Evolutionary conservation across 495 filamentous ascomycete species (phyloP).

Genomic region (Pseudomonodictys pantanalensis): DNA sequence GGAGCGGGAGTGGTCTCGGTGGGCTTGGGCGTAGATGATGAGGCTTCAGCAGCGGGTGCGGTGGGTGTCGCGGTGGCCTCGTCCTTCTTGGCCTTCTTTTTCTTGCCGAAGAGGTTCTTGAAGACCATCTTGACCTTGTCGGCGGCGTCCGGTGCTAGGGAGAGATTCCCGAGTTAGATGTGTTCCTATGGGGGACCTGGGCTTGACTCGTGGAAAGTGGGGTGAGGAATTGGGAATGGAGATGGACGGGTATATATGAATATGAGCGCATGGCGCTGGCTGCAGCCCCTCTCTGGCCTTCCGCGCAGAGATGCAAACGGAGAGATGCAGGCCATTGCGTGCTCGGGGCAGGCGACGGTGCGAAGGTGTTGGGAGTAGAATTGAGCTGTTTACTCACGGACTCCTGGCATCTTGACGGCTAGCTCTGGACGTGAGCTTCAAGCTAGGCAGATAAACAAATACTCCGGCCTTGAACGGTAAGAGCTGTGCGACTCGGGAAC

Average conservation of each 20-base stretch:
- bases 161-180: background rate
- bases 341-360: background rate
- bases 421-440: too few species aligned
- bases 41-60: slow-evolving; percentile 14
- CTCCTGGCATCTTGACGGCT: slow-evolving; percentile 33
- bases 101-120: slow-evolving; percentile 33
- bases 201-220: background rate
- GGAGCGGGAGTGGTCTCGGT: slow-evolving; percentile 27
- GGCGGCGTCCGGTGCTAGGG: slow-evolving; percentile 32
- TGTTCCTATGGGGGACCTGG: background rate
- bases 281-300: too few species aligned
- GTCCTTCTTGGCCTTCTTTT: slow-evolving; percentile 29
- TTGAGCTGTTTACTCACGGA: slow-evolving; percentile 30
- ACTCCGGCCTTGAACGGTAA: background rate
- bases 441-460: background rate
- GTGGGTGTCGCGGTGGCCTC: slow-evolving; percentile 27
- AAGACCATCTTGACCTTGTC: slow-evolving; percentile 30
- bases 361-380: background rate
- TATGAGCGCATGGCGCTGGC: too few species aligned
- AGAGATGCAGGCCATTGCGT: background rate
- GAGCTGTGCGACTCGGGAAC: background rate
- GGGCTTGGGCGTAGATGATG: slow-evolving; percentile 21
- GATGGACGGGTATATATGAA: background rate
- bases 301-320: background rate
- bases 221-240: background rate